Conservation (phyloP, 2,329 filamentous ascomycete species). For the Venturia carpophila region DNA sequence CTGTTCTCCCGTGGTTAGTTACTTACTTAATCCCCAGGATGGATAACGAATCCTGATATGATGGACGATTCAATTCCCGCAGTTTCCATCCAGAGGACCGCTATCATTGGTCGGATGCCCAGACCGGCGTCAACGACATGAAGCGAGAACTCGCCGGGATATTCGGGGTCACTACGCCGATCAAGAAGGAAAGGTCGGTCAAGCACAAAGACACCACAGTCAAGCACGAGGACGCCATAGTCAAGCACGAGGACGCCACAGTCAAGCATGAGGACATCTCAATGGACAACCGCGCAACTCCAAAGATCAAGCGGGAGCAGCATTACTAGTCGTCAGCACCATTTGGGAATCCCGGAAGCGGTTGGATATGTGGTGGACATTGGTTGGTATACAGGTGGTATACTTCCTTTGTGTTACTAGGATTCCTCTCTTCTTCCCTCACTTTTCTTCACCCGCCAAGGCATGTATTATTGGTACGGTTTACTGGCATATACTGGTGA, state of each 20-base stretch:
- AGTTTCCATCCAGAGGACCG: neutral
- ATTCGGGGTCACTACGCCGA: too few relatives aligned
- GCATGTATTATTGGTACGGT: constrained; percentile 6
- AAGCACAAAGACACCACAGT: too few relatives aligned
- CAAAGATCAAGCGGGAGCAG: too few relatives aligned
- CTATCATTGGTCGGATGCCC: too few relatives aligned
- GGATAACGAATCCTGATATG: neutral
- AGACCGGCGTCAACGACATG: too few relatives aligned
- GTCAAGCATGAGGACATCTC: too few relatives aligned
- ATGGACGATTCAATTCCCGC: neutral
- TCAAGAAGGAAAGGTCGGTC: too few relatives aligned
- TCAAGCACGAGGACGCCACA: too few relatives aligned
- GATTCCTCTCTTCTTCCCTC: neutral
- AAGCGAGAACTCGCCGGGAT: too few relatives aligned
- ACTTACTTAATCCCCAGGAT: neutral
- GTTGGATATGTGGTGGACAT: neutral
- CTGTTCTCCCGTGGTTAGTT: neutral
- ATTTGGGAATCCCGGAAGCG: neutral
- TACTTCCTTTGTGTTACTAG: constrained; percentile 3
- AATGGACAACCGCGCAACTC: too few relatives aligned
- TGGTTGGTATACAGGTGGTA: constrained; percentile 1
- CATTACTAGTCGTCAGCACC: too few relatives aligned
- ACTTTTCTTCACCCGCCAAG: neutral
- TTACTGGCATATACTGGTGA: neutral
- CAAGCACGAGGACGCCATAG: too few relatives aligned